Evolutionary conservation across 495 filamentous ascomycete genomes (phyloP), one percentile per base, ranked within the genome.

Genomic region (Xylaria venustula): DNA sequence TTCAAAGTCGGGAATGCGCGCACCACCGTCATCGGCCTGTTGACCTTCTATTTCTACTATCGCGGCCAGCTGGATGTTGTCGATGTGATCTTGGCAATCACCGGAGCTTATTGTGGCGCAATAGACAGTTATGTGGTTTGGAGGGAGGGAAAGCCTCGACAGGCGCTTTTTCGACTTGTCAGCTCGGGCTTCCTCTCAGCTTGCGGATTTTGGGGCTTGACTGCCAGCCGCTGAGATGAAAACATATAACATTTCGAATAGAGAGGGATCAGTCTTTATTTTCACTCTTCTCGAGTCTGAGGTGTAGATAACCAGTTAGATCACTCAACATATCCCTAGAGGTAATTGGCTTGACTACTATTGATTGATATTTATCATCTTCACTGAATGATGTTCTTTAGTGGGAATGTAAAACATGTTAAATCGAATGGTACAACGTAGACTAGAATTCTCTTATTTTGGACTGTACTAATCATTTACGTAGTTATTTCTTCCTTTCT

Each of bases 111-210:
- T 54, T 59, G 61, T 30, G 73, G 74, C 20, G 12, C 71, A 3
- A 62, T 73, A 12, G 74, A 77, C 58, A 56, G 68, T 47, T 71
- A 69, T 26, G 58, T 74, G n/a, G 64, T 74, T 8, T 69, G 70
- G 68, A 64, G 53, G 17, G 64, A 65, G 40, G 71, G 66, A 17
- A 66, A 64, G 37, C 54, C 47, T 4, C 28, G 60, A 17, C 56
- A 65, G 52, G 68, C 70, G 3, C 19, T 64, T 32, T 69, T 74
- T 51, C 70, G 71, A 17, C 54, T 71, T 3, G 46, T 62, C 41
- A 60, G 51, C 23, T 67, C 67, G 0, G 46, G 63, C 34, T 30
- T 64, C 1, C 61, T 75, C 36, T 60, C 64, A 17, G 64, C 64
- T 14, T 72, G 72, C 53, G 73, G 73, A 11, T 54, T 63, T 32